Evolutionary conservation across 148 eudicot species (phyloP), one percentile per base, ranked within the genome.

Genomic region (Hydrangea macrophylla): DNA sequence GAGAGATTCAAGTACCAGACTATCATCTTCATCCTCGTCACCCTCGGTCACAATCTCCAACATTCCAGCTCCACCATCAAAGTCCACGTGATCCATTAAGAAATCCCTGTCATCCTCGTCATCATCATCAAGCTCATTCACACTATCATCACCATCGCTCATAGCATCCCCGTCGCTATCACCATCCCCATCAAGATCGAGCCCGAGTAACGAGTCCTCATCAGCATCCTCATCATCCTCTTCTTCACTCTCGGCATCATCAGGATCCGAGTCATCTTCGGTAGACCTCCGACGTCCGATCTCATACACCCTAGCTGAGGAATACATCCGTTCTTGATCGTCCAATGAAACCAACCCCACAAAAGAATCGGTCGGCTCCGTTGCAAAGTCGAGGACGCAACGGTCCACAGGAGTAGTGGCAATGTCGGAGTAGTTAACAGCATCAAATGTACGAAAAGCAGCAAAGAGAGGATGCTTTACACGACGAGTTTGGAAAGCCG

Each of bases 371-470:
- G n/a, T n/a, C n/a, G n/a, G n/a, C n/a, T n/a, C n/a, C n/a, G n/a
- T n/a, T n/a, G n/a, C n/a, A n/a, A n/a, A n/a, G 68, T 90, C 92
- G 17, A 93, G 96, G 36, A 93, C 95, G 55, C 90, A 82, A 7
- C 96, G 95, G 73, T 93, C 98, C 1, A 93, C 92, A 1, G 95
- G 89, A 42, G 84, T 80, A 18, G 95, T 93, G 62, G 98, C 96
- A 20, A 93, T 90, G 71, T 93, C 97, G 1, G 89, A 78, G 64
- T 93, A 93, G 75, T 77, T 85, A 62, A 93, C 88, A n/a, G 97
- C 98, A 31, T 93, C 97, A 55, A 93, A 72, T 0, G 98, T 93
- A 35, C 98, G 97, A 79, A 90, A 93, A 13, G 98, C 95, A 7
- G 89, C 60, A 74, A 79, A 93, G 7, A 93, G 86, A n/a, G 97